Evolutionary conservation across 257 asterid genomes (phyloP).

Genomic region (Fraxinus quadrangulata): DNA sequence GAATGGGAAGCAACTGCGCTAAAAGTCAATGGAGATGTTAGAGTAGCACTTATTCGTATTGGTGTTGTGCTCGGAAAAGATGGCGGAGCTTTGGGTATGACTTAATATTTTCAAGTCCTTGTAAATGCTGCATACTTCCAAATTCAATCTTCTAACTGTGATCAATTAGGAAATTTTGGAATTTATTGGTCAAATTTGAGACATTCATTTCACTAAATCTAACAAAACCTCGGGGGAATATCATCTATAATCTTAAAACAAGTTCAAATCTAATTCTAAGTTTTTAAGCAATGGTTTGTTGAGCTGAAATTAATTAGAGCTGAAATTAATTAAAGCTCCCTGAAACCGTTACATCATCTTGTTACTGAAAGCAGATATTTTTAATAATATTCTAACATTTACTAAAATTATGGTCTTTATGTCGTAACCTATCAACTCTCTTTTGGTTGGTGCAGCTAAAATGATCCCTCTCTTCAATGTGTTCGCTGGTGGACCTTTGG

Average conservation of each 20-base stretch:
- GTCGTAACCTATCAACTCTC: constrained; percentile 10
- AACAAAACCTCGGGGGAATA: not conserved
- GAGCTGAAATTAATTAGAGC: too few relatives aligned
- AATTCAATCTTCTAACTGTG: not conserved
- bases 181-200: not conserved
- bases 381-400: not conserved
- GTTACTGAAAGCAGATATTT: not conserved
- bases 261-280: not conserved
- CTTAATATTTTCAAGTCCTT: not conserved
- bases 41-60: constrained; percentile 74
- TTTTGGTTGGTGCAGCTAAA: constrained; percentile 59
- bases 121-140: not conserved
- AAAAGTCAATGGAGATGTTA: constrained; percentile 66
- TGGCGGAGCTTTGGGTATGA: constrained; percentile 91
- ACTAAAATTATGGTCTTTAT: not conserved
- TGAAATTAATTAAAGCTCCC: not conserved
- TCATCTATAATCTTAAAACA: not conserved
- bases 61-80: constrained; percentile 96
- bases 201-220: not conserved
- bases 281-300: not conserved
- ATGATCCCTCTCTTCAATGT: constrained; percentile 87
- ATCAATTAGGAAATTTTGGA: not conserved
- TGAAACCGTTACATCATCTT: not conserved
- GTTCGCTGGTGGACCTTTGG: constrained; percentile 99
- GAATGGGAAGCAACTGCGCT: constrained; percentile 94